These are phyloP conservation scores for Macrotyloma uniflorum DNA, from an alignment of 306 rosid genomes.

Conservation along the genomic window DNA sequence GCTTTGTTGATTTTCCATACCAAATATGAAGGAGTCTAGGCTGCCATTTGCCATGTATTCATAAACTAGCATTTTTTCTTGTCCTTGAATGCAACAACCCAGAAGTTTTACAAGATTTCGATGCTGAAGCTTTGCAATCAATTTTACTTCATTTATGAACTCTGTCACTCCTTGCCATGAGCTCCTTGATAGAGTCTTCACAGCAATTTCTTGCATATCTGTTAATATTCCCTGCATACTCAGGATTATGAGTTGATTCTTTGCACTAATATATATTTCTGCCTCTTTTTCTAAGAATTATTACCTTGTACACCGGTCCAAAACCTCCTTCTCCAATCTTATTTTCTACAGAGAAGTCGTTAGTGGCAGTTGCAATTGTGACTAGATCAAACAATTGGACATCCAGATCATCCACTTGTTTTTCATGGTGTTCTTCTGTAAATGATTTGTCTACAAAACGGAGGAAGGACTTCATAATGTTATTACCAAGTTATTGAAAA, in stretches of 20 bases:
- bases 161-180: constrained; percentile 36
- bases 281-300: not conserved
- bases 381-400: not conserved
- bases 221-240: constrained; percentile 31
- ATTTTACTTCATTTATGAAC: constrained; percentile 28
- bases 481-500: not conserved
- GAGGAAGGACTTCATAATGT: not conserved
- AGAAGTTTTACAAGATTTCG: constrained; percentile 22
- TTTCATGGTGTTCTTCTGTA: not conserved
- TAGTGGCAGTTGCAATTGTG: constrained; percentile 21
- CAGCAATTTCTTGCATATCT: constrained; percentile 41
- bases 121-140: constrained; percentile 24
- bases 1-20: not conserved
- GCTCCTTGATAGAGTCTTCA: constrained; percentile 40
- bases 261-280: not conserved
- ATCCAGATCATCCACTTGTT: constrained; percentile 43
- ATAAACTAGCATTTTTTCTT: constrained; percentile 17
- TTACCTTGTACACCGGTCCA: constrained; percentile 50
- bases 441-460: not conserved
- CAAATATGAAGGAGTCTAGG: constrained; percentile 39
- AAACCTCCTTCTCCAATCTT: constrained; percentile 33
- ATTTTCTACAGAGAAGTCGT: not conserved
- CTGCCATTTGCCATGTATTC: constrained; percentile 32
- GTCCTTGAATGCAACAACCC: constrained; percentile 9
- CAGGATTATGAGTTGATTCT: not conserved